Evolutionary conservation across 805 yeast genomes (phyloP).

Genomic region (Deakozyma indianensis): DNA sequence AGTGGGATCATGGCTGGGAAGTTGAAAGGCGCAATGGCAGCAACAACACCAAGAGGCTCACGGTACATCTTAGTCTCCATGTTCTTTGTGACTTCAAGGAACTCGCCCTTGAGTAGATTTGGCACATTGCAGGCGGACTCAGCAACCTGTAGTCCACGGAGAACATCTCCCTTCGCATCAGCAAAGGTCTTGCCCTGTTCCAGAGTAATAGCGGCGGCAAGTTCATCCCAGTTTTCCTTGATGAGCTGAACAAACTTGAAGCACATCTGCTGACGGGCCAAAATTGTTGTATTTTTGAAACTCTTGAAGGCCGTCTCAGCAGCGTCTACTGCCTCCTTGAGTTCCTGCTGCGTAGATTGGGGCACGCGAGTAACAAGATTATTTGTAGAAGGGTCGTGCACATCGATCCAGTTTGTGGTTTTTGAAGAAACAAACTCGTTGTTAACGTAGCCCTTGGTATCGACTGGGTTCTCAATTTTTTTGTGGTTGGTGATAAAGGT

Average conservation of each 20-base stretch:
- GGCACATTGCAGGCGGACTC: slow-evolving; percentile 59
- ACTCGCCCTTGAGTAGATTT: slow-evolving; percentile 43
- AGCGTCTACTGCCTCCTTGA: slow-evolving; percentile 48
- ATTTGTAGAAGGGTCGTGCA: slow-evolving; percentile 67
- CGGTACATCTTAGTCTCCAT: slow-evolving; percentile 71
- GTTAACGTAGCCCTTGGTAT: slow-evolving; percentile 25
- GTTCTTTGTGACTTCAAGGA: slow-evolving; percentile 53
- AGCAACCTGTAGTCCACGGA: slow-evolving; percentile 66
- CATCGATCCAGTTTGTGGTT: slow-evolving; percentile 46
- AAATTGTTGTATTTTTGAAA: slow-evolving; percentile 38
- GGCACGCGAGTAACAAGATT: slow-evolving; percentile 54
- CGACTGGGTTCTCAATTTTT: slow-evolving; percentile 18
- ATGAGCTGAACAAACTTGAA: slow-evolving; percentile 54
- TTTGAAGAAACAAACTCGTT: slow-evolving; percentile 37
- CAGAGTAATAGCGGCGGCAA: slow-evolving; percentile 48
- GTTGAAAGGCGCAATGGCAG: slow-evolving; percentile 68
- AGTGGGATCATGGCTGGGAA: slow-evolving; percentile 77
- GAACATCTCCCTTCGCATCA: slow-evolving; percentile 63
- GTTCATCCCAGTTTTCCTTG: slow-evolving; percentile 50
- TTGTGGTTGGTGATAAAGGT: slow-evolving; percentile 16
- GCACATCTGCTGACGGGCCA: slow-evolving; percentile 45
- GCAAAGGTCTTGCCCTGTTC: slow-evolving; percentile 69
- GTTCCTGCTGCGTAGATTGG: slow-evolving; percentile 52
- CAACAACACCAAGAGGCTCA: slow-evolving; percentile 58
- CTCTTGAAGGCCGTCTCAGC: slow-evolving; percentile 47